Conservation (phyloP, 164 flowering plant species). For the Sextonia rubra region DNA sequence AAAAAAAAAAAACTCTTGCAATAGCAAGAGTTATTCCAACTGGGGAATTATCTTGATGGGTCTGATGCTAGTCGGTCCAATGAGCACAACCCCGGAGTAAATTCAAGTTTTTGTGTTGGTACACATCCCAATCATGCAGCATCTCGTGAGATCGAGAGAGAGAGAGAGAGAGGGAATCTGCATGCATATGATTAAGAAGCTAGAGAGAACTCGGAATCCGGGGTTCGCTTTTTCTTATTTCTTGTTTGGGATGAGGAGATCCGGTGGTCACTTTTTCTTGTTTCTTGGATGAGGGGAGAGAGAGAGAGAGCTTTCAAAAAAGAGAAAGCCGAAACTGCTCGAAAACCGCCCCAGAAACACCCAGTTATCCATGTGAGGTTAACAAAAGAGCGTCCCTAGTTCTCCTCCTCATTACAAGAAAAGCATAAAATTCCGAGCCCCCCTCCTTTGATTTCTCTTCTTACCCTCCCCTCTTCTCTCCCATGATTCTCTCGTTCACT, state of each 20-base stretch:
- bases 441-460: slow-evolving; percentile 1
- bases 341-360: neutral
- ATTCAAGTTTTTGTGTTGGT: no score
- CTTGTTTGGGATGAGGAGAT: neutral
- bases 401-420: neutral
- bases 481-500: neutral
- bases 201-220: neutral
- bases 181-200: neutral
- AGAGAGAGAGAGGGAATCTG: neutral
- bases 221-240: neutral
- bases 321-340: slow-evolving; percentile 9
- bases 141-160: no score
- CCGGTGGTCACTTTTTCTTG: neutral
- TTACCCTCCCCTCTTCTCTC: neutral
- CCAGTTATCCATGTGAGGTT: neutral
- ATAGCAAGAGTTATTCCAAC: no score
- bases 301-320: neutral
- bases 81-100: no score
- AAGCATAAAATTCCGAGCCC: slow-evolving; percentile 14
- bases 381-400: neutral
- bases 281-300: neutral
- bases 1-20: no score
- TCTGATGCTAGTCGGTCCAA: no score
- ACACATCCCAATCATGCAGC: no score
- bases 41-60: no score